These are phyloP conservation scores for Aspergillus tanneri DNA, from an alignment of 2,329 filamentous ascomycete species.

Conservation along the genomic window DNA sequence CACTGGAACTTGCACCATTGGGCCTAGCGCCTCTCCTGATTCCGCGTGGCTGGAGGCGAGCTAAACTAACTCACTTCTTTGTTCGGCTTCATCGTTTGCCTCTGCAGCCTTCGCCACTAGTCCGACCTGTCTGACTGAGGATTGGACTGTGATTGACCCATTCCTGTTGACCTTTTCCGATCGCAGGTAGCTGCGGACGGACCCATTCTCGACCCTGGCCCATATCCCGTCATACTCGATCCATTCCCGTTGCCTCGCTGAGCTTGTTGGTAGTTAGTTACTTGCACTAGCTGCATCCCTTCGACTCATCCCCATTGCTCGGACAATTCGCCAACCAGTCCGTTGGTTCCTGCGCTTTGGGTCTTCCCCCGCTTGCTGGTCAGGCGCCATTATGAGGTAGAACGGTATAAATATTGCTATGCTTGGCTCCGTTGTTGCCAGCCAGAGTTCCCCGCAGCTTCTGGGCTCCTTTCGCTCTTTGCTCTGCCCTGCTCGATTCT, in stretches of 20 bases:
- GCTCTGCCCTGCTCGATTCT: constrained; percentile 30
- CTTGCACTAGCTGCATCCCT: constrained; percentile 1
- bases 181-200: constrained; percentile 7
- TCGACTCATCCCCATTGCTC: constrained; percentile 17
- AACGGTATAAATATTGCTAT: constrained; percentile 17
- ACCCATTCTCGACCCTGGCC: not conserved
- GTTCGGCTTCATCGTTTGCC: not conserved
- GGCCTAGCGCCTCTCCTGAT: constrained; percentile 9
- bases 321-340: constrained; percentile 18
- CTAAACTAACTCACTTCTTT: not conserved
- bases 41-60: constrained; percentile 11
- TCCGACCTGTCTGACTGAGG: not conserved
- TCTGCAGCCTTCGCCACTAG: not conserved
- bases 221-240: constrained; percentile 6
- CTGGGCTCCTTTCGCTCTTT: constrained; percentile 28
- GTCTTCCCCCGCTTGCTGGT: constrained; percentile 18
- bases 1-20: constrained; percentile 30
- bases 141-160: too few relatives aligned
- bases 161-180: not conserved
- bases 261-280: constrained; percentile 4
- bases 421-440: constrained; percentile 17
- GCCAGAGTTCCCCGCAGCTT: constrained; percentile 19
- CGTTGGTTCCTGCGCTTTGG: constrained; percentile 14
- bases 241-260: not conserved
- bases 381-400: constrained; percentile 23